phyloP scores from a whole-genome alignment of 192 early-diverging fungal species.

The Tieghemiomyces parasiticus region DNA sequence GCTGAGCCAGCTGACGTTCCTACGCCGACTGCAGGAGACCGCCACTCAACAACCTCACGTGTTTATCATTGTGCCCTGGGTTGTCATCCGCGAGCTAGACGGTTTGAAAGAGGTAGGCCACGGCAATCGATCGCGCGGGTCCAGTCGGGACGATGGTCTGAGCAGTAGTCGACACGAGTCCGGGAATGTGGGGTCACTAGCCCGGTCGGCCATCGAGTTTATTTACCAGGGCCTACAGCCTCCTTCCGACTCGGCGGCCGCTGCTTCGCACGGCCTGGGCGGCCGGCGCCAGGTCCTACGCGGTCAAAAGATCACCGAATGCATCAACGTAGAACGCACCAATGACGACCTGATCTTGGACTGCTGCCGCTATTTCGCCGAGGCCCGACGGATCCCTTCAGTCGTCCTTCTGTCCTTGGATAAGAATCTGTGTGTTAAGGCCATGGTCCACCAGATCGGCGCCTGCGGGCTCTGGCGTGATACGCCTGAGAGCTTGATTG shows the following conservation, averaged over 20 bases:
- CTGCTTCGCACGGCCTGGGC: no score
- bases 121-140: no score
- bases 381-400: not conserved
- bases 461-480: not conserved
- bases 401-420: conserved; percentile 40
- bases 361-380: conserved; percentile 31
- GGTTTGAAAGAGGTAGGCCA: conserved; percentile 24
- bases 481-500: not conserved
- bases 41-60: conserved; percentile 12
- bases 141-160: not conserved
- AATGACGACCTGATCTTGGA: conserved; percentile 42
- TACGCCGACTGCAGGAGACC: not conserved
- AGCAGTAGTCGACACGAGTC: conserved; percentile 10
- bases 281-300: conserved; percentile 13
- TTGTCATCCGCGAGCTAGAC: conserved; percentile 39
- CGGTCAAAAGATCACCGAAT: conserved; percentile 35
- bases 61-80: conserved; percentile 38
- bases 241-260: conserved; percentile 12
- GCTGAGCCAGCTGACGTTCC: not conserved
- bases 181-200: conserved; percentile 17
- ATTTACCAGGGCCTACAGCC: conserved; percentile 23
- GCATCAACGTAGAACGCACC: conserved; percentile 16
- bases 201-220: conserved; percentile 31
- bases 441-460: conserved; percentile 33
- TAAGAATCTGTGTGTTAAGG: conserved; percentile 37